These are phyloP conservation scores for Brassica napus DNA, from an alignment of 345 rosid genomes.

Conservation along the genomic window DNA sequence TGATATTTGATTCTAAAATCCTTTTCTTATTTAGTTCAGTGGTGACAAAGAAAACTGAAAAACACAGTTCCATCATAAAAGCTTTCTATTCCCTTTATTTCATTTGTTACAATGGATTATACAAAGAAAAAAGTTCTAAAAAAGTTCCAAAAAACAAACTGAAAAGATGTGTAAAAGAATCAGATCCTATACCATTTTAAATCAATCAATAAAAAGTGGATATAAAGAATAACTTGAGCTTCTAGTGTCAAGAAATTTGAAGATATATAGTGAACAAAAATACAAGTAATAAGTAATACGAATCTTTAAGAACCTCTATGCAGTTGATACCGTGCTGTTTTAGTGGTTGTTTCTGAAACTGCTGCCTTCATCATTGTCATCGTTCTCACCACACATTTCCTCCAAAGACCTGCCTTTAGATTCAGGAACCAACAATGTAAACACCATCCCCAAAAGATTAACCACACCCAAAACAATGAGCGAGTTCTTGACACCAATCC, in stretches of 20 bases:
- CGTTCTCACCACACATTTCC: conserved; percentile 81
- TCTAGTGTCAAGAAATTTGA: conserved; percentile 17
- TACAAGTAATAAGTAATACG: neutral
- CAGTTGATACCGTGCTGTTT: conserved; percentile 33
- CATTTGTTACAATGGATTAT: neutral
- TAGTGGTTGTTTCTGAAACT: conserved; percentile 23
- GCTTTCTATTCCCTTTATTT: neutral
- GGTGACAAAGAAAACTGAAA: neutral
- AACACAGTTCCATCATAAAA: neutral
- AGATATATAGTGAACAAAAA: neutral
- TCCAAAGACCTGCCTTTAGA: conserved; percentile 81
- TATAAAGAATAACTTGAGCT: conserved; percentile 3
- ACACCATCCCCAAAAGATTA: conserved; percentile 62
- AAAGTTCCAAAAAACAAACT: neutral
- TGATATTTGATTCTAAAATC: neutral
- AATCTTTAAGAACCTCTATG: conserved; percentile 25
- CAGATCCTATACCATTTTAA: conserved; percentile 31
- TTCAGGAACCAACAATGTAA: conserved; percentile 87
- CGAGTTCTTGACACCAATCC: conserved; percentile 81
- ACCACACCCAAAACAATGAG: conserved; percentile 61
- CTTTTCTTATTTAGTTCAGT: neutral
- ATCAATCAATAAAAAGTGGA: neutral
- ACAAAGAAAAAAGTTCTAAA: neutral
- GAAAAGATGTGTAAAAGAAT: conserved; percentile 6
- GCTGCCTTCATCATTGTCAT: conserved; percentile 30